Conservation (phyloP, 768 basidiomycete genomes). For the Cyclocybe aegerita region DNA sequence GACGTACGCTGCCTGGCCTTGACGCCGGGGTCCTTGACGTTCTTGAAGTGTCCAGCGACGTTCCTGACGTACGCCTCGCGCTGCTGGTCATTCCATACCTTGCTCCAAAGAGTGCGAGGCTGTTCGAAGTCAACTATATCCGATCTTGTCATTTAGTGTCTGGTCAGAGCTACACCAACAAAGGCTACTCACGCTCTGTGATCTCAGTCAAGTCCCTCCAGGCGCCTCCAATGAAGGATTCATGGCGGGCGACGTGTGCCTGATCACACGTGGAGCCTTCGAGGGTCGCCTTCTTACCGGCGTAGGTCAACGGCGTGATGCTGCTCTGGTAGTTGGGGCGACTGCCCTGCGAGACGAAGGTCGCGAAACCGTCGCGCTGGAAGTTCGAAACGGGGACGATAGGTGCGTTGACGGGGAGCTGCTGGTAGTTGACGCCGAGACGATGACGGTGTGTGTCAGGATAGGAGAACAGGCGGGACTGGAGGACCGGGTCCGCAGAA, state of each 20-base stretch:
- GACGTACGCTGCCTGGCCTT: slow-evolving; percentile 66
- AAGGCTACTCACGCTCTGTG: slow-evolving; percentile 65
- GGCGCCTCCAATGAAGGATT: slow-evolving; percentile 72
- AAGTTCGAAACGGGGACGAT: slow-evolving; percentile 79
- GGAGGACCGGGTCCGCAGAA: slow-evolving; percentile 89
- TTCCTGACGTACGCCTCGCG: slow-evolving; percentile 67
- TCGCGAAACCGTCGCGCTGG: slow-evolving; percentile 80
- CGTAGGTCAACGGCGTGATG: slow-evolving; percentile 71
- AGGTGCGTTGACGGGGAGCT: slow-evolving; percentile 87
- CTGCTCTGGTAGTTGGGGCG: slow-evolving; percentile 88
- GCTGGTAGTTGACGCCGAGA: slow-evolving; percentile 78
- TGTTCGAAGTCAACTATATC: slow-evolving; percentile 80
- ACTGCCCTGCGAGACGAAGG: slow-evolving; percentile 75
- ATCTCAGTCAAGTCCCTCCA: slow-evolving; percentile 70
- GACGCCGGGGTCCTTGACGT: slow-evolving; percentile 59
- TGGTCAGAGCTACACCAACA: neutral
- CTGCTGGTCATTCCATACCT: slow-evolving; percentile 64
- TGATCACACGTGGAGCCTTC: slow-evolving; percentile 39
- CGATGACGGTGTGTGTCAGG: slow-evolving; percentile 86
- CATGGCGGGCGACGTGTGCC: slow-evolving; percentile 53
- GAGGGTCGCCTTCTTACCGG: slow-evolving; percentile 43
- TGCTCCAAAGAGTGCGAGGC: slow-evolving; percentile 66
- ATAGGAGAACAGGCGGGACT: slow-evolving; percentile 95
- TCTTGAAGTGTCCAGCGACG: slow-evolving; percentile 59
- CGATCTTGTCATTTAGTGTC: neutral